A percentile compares a stretch with the other conserved stretches of the same genome.
Conservation (phyloP, 2,329 filamentous ascomycete genomes). For the Ceratocystis colombiana region DNA sequence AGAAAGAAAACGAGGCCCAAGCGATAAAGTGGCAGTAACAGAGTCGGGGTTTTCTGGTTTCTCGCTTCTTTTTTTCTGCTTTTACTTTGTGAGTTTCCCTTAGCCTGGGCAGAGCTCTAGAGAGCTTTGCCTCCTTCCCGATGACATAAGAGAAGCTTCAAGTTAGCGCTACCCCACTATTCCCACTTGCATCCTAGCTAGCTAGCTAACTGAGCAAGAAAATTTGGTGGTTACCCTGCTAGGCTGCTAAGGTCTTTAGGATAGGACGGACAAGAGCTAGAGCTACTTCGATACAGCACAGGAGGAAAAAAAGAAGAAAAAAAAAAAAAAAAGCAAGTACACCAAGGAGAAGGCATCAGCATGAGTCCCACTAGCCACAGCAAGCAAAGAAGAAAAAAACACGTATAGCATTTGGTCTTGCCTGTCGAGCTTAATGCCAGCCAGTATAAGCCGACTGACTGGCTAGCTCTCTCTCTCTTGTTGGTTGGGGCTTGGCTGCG, state of each 20-base stretch:
- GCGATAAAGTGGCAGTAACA: not conserved
- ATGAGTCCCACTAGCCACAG: not conserved
- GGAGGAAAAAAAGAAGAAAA: not conserved
- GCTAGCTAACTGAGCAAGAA: conserved; percentile 3
- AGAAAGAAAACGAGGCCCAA: conserved; percentile 8
- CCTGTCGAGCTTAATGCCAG: not conserved
- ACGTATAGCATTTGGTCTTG: not conserved
- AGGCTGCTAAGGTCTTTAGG: not conserved
- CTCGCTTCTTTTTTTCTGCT: not conserved
- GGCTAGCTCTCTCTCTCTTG: not conserved
- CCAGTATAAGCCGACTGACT: not conserved
- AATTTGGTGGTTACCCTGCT: not conserved
- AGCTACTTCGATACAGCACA: too few species aligned
- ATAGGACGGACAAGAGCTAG: not conserved
- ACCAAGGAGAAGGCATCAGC: not conserved
- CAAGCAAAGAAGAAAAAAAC: not conserved
- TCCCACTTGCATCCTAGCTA: conserved; percentile 13
- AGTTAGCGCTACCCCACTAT: conserved; percentile 11
- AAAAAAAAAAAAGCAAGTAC: not conserved
- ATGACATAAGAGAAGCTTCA: conserved; percentile 12
- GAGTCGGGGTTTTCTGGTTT: not conserved
- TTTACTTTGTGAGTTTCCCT: not conserved
- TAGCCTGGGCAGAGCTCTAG: not conserved
- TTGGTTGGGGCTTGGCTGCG: not conserved
- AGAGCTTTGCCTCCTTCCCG: conserved; percentile 16